These are phyloP conservation scores for Sphaerosporella brunnea DNA, from an alignment of 495 filamentous ascomycete genomes.

Conservation along the genomic window DNA sequence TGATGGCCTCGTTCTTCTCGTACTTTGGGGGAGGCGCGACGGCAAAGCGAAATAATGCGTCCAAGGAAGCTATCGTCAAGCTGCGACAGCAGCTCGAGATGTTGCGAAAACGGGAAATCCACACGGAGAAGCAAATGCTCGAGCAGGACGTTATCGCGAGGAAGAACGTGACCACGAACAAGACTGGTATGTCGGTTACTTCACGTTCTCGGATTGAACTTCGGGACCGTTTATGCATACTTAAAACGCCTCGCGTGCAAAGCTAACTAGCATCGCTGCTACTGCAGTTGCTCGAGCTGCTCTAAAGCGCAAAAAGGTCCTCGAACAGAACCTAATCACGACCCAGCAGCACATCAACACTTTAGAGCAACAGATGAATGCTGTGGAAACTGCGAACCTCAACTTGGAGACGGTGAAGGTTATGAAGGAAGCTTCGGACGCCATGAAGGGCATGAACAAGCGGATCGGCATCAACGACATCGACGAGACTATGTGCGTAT, in stretches of 20 bases:
- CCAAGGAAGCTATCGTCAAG: constrained; percentile 89
- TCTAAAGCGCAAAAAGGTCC: constrained; percentile 84
- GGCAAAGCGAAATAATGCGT: constrained; percentile 74
- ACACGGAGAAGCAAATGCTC: constrained; percentile 75
- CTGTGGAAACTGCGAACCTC: constrained; percentile 95
- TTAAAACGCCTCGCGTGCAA: not conserved
- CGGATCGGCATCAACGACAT: constrained; percentile 83
- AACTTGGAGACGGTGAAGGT: constrained; percentile 89
- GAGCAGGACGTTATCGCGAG: constrained; percentile 85
- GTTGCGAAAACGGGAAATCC: constrained; percentile 90
- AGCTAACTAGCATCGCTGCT: not conserved
- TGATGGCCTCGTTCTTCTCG: constrained; percentile 1
- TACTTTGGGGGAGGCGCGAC: constrained; percentile 70
- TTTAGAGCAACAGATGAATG: constrained; percentile 86
- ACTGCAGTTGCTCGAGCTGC: constrained; percentile 79
- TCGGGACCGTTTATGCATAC: too few species aligned
- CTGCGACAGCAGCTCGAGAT: constrained; percentile 83
- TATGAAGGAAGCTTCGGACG: constrained; percentile 67
- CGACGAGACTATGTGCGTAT: constrained; percentile 78
- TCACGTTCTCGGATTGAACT: too few species aligned
- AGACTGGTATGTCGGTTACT: constrained; percentile 24
- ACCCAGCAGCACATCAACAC: constrained; percentile 77
- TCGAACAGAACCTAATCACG: constrained; percentile 77
- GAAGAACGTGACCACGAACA: constrained; percentile 73
- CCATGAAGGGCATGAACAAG: constrained; percentile 84